Base-by-base conservation (phyloP, 169 alveolate species). In the Plasmodium adleri region DNA sequence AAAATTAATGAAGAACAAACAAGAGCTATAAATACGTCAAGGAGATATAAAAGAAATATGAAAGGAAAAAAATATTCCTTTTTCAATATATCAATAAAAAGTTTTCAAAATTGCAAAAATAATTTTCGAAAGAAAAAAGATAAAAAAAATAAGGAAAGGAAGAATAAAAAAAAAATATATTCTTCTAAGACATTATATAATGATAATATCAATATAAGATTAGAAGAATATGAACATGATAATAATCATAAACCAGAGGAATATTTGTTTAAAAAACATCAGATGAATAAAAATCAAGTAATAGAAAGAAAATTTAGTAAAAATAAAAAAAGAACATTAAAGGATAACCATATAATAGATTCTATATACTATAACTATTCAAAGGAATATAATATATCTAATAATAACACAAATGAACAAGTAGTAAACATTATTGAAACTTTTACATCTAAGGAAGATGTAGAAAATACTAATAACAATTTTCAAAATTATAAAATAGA, bases 41-140 rank as follows among this genome's bases (percentile, higher is more conserved):
- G 45, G 45, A 32, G 3, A 32, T 32, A 32, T 50, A 72, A 58
- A n/a, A 43, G 15, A 62, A 20, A 0, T 62, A 62, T 17, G 28
- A 66, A 32, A 66, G 43, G 39, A 58, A 58, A 47, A 62, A 56
- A 20, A 13, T 54, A 58, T 17, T 73, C 87, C 24, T 73, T 73
- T 73, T 54, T 73, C n/a, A 73, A 73, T 22, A 73, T 73, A 56
- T 73, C 87, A 63, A 54, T 73, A 15, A 32, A 15, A 22, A 73
- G 70, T 54, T 28, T 73, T 56, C 87, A 73, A 73, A 56, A 13
- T 62, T 54, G 71, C 24, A 45, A 62, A 56, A 22, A 43, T 22
- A 58, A 4, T 8, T 5, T 32, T 32, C 45, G 45, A 32, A 32
- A 32, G 45, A 32, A 32, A 32, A 32, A 32, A 32, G 45, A 32